These are phyloP conservation scores for Arabidopsis arenosa DNA, from an alignment of 345 rosid genomes.

Conservation along the genomic window DNA sequence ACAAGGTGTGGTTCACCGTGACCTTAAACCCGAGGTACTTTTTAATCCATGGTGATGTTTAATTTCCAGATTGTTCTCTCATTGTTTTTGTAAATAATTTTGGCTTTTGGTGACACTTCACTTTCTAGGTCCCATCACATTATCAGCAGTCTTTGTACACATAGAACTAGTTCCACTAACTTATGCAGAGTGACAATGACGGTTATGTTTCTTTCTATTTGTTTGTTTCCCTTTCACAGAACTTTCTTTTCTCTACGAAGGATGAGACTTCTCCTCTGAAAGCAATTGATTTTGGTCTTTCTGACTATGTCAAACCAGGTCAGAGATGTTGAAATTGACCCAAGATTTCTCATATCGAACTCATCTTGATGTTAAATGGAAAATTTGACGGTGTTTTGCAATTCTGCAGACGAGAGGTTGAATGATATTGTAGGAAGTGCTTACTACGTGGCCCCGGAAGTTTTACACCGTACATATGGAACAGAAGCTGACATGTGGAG, in stretches of 20 bases:
- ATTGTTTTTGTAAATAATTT: conserved; percentile 18
- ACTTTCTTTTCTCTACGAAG: conserved; percentile 76
- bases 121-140: conserved; percentile 43
- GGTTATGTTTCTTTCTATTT: conserved; percentile 33
- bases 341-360: background rate
- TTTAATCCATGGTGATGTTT: conserved; percentile 13
- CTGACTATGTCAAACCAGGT: conserved; percentile 99
- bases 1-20: conserved; percentile 99
- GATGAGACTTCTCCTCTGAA: conserved; percentile 81
- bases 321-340: conserved; percentile 38
- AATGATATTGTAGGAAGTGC: conserved; percentile 99
- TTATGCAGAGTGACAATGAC: conserved; percentile 30
- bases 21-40: conserved; percentile 97
- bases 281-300: conserved; percentile 97
- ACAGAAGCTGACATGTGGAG: conserved; percentile 99
- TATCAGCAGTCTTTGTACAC: conserved; percentile 35
- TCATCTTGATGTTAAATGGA: conserved; percentile 23
- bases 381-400: conserved; percentile 4
- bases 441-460: conserved; percentile 97
- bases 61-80: conserved; percentile 13
- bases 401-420: conserved; percentile 82
- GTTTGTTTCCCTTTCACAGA: conserved; percentile 58
- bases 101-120: conserved; percentile 41
- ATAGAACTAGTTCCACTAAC: conserved; percentile 28
- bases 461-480: conserved; percentile 91